phyloP scores from a whole-genome alignment of 2,329 filamentous ascomycete species.

The Alternaria gaisen region DNA sequence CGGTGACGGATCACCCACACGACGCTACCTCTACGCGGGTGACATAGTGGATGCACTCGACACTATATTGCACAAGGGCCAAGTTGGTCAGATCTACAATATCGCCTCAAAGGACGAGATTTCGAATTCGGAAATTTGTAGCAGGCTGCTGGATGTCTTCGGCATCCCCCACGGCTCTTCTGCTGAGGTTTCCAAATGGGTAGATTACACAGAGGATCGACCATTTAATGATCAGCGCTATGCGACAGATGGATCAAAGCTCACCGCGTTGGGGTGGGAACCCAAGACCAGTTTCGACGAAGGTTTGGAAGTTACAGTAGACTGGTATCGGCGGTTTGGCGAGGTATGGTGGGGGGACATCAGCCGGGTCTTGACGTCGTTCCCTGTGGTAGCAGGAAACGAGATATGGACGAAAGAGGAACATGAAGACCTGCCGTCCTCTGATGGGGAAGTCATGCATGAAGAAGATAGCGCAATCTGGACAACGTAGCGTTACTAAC shows the following conservation, averaged over 20 bases:
- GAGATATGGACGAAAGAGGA: slow-evolving; percentile 53
- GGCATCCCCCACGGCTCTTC: slow-evolving; percentile 56
- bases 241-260: slow-evolving; percentile 51
- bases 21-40: slow-evolving; percentile 79
- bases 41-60: slow-evolving; percentile 85
- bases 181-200: slow-evolving; percentile 67
- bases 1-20: slow-evolving; percentile 76
- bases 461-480: slow-evolving; percentile 28
- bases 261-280: slow-evolving; percentile 49
- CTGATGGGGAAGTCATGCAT: slow-evolving; percentile 36
- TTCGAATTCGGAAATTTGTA: slow-evolving; percentile 75
- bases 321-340: slow-evolving; percentile 52
- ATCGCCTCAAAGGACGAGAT: slow-evolving; percentile 81
- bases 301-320: slow-evolving; percentile 48
- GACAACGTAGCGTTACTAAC: slow-evolving; percentile 29
- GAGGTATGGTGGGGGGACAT: slow-evolving; percentile 55
- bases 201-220: slow-evolving; percentile 79
- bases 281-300: slow-evolving; percentile 49
- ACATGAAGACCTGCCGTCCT: slow-evolving; percentile 48
- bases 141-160: slow-evolving; percentile 70
- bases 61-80: slow-evolving; percentile 81
- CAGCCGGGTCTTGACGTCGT: slow-evolving; percentile 49
- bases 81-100: slow-evolving; percentile 81
- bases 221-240: slow-evolving; percentile 63
- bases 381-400: slow-evolving; percentile 51